Evolutionary conservation across 2,329 filamentous ascomycete genomes (phyloP), one percentile per base, ranked within the genome.

Genomic region (Bipolaris zeicola): DNA sequence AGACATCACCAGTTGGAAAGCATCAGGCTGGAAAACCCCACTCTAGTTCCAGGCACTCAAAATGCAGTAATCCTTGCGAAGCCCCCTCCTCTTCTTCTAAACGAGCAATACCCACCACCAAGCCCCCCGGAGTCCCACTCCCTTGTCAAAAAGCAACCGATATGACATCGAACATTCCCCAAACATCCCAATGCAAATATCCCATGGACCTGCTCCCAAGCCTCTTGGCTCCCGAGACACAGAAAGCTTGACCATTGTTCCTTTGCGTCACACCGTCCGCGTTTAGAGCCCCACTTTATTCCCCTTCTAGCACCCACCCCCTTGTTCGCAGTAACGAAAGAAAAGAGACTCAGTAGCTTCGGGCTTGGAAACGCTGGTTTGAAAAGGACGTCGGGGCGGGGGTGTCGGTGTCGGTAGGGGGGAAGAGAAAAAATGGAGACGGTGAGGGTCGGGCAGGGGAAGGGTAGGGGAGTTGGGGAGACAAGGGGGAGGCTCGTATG

Each of bases 21-120:
- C 53, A 20, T 69, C 64, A 33, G 61, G 60, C 13, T 71, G 67
- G 72, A 72, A 72, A 60, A 65, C 57, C 34, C 16, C 48, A 20
- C n/a, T 56, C 13, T 43, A 59, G 13, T 28, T 28, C 18, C 58
- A 57, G 14, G 11, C 13, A n/a, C 26, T 26, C 22, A 10, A 13
- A 18, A 34, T 36, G 18, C 20, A 10, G 13, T 36, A 47, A 6
- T 11, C 16, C 11, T 13, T n/a, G 28, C 11, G 33, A 36, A 22
- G 13, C 26, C 3, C n/a, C 24, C n/a, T 3, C 26, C 24, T 6
- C 6, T 8, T 8, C 26, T 28, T 28, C 26, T 28, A 28, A 8
- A 38, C 13, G 6, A 38, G 34, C 5, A 38, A 38, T 38, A 38
- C 14, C n/a, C 36, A 38, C 10, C 10, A 38, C 18, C 16, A 16